Conservation (phyloP, 169 alveolate genomes). For the Toxoplasma gondii region DNA sequence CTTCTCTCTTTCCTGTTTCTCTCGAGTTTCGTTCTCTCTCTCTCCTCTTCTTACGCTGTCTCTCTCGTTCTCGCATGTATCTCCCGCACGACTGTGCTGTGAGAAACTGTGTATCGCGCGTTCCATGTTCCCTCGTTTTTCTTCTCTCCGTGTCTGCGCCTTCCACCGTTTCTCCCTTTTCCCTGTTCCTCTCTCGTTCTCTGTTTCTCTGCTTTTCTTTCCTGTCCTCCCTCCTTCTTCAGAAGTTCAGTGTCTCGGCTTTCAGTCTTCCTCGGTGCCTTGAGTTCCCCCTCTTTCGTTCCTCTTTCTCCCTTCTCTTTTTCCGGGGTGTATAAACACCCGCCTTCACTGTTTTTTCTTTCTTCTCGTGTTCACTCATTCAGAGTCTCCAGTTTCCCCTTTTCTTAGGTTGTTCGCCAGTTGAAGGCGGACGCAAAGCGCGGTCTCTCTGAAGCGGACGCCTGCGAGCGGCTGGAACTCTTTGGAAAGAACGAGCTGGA, state of each 20-base stretch:
- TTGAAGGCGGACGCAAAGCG: not conserved
- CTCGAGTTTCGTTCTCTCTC: not conserved
- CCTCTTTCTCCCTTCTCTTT: not conserved
- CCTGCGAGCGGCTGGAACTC: constrained; percentile 50
- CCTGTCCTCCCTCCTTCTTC: too few relatives aligned
- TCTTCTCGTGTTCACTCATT: not conserved
- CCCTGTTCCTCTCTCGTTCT: too few relatives aligned
- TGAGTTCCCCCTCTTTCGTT: not conserved
- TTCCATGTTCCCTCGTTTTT: too few relatives aligned
- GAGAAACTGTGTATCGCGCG: too few relatives aligned
- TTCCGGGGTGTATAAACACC: not conserved
- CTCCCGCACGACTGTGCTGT: too few relatives aligned
- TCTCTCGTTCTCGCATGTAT: not conserved
- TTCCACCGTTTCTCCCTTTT: too few relatives aligned
- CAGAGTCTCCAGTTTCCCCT: not conserved
- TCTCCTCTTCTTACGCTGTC: not conserved
- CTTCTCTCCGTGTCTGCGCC: too few relatives aligned
- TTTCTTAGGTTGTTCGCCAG: not conserved
- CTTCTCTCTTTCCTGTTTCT: too few relatives aligned
- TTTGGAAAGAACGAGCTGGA: constrained; percentile 64
- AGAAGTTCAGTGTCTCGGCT: too few relatives aligned
- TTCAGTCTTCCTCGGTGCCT: not conserved
- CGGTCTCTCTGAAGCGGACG: constrained; percentile 38
- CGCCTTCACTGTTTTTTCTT: not conserved
- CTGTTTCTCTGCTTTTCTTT: too few relatives aligned